Base-by-base conservation (phyloP, 805 yeast genomes). In the Cyberlindnera saturnus region DNA sequence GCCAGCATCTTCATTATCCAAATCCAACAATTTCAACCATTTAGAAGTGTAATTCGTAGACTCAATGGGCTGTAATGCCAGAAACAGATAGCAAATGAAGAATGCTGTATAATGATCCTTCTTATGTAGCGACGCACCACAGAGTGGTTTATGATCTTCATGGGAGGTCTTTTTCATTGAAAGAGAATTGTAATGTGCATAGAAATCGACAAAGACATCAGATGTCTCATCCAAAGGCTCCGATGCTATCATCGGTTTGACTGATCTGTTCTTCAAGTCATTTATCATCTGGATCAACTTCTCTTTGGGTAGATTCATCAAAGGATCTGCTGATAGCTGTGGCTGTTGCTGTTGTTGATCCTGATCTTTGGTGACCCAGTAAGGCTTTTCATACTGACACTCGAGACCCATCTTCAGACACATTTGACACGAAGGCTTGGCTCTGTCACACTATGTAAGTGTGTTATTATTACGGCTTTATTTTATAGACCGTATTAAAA, bases 391-490 rank as follows among this genome's bases (percentile, higher is more conserved):
- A 31, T 50, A 50, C 5, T 17, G 39, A 35, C 56, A 50, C 29
- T 42, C 40, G 13, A 53, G 48, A 10, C 52, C 51, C 17, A 52
- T 41, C 36, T 46, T 55, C 1, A 43, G 20, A 46, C 69, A 65
- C n/a, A 36, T 38, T 2, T 42, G 56, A 38, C 69, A 59, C 1
- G 33, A 5, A 4, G 53, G 57, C n/a, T 40, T 36, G 8, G 5
- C 33, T 33, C 34, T 49, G 31, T 48, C 49, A 42, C 56, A 52
- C 30, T 20, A 14, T 34, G 1, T 3, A 8, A 5, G 7, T 17
- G 14, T n/a, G 35, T 33, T 33, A 33, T 16, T 33, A 17, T 15
- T 10, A 8, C 33, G 15, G 17, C 8, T 15, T 17, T 17, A 17
- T 17, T 33, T 15, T 33, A n/a, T 10, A 17, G 19, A 15, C 11